phyloP scores from a whole-genome alignment of 352 stramenopile species.

The Bremia lactucae region DNA sequence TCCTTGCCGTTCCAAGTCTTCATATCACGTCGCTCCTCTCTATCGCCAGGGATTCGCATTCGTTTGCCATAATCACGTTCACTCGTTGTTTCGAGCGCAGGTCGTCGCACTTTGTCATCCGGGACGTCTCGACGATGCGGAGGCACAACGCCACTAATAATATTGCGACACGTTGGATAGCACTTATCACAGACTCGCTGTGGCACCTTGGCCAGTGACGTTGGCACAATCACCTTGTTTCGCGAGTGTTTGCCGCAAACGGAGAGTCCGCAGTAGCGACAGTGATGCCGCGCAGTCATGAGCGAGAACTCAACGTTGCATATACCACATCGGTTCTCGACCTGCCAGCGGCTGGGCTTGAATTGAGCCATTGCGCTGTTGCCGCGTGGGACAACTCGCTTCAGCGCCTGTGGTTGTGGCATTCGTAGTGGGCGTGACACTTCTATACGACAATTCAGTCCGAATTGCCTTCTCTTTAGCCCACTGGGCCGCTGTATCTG shows the following conservation, averaged over 20 bases:
- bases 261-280: constrained; percentile 58
- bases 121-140: constrained; percentile 8
- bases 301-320: constrained; percentile 49
- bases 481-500: neutral
- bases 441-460: constrained; percentile 1
- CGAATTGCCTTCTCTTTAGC: neutral
- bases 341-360: constrained; percentile 54
- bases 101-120: constrained; percentile 9
- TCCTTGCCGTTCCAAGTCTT: constrained; percentile 23
- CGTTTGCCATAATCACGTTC: constrained; percentile 7
- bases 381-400: constrained; percentile 15
- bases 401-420: constrained; percentile 11
- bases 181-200: constrained; percentile 73
- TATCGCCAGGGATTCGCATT: constrained; percentile 1
- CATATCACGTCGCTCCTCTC: constrained; percentile 15
- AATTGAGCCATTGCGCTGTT: constrained; percentile 38
- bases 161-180: constrained; percentile 36
- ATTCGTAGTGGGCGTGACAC: constrained; percentile 2
- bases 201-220: constrained; percentile 45
- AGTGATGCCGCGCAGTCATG: constrained; percentile 67
- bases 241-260: constrained; percentile 67
- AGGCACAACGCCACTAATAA: constrained; percentile 4
- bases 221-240: constrained; percentile 53
- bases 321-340: constrained; percentile 44
- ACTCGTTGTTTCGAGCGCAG: constrained; percentile 10